Evolutionary conservation across 768 basidiomycete genomes (phyloP).

Genomic region (Collybia mongolica): DNA sequence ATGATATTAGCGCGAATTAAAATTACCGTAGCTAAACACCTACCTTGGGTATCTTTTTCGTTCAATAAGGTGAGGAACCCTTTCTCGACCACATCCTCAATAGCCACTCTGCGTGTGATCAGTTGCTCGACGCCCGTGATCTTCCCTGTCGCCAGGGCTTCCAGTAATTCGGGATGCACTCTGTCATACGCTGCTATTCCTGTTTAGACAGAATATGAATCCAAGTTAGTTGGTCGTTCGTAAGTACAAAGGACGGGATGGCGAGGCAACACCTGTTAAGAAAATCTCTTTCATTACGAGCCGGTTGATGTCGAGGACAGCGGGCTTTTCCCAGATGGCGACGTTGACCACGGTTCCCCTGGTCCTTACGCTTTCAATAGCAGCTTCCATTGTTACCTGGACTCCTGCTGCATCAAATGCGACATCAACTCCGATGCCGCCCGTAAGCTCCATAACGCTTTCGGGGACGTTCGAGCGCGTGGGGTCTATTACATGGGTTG

Average conservation of each 20-base stretch:
- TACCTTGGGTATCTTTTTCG: conserved; percentile 39
- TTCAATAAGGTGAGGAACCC: conserved; percentile 36
- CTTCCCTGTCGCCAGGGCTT: conserved; percentile 33
- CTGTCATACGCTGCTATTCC: conserved; percentile 35
- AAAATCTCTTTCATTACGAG: conserved; percentile 35
- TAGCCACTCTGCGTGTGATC: conserved; percentile 35
- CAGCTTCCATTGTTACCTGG: conserved; percentile 34
- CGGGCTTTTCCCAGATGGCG: conserved; percentile 38
- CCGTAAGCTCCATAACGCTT: conserved; percentile 23
- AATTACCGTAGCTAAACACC: conserved; percentile 1
- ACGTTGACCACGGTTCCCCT: conserved; percentile 39
- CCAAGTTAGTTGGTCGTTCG: not conserved
- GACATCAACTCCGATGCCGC: conserved; percentile 38
- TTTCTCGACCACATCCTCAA: conserved; percentile 39
- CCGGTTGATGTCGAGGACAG: conserved; percentile 34
- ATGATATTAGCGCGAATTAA: not conserved
- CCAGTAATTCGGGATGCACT: conserved; percentile 33
- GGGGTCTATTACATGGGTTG: conserved; percentile 36
- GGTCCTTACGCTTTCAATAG: conserved; percentile 32
- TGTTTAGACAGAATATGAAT: conserved; percentile 6
- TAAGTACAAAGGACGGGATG: not conserved
- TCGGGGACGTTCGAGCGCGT: conserved; percentile 21
- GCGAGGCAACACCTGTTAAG: conserved; percentile 33
- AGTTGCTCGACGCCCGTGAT: conserved; percentile 34
- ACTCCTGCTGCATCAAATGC: conserved; percentile 49